Evolutionary conservation across 23 red algal species (phyloP).

Genomic region (Gracilaria gracilis): DNA sequence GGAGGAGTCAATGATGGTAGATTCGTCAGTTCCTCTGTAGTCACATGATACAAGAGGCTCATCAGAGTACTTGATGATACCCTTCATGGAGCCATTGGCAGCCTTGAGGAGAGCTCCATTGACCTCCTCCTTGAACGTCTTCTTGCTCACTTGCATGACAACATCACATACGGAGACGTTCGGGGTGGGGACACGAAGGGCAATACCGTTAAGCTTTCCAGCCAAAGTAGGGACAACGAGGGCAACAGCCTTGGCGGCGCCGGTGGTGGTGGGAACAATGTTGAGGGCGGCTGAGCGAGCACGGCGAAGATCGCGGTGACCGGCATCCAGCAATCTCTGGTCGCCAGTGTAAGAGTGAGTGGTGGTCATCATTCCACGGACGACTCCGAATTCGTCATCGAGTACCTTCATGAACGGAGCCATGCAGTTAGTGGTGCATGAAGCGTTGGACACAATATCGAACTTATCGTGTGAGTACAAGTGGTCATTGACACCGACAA

Average conservation of each 20-base stretch:
- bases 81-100: slow-evolving; percentile 89
- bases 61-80: slow-evolving; percentile 95
- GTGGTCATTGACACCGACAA: slow-evolving; percentile 89
- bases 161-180: slow-evolving; percentile 96
- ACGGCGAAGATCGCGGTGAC: slow-evolving; percentile 95
- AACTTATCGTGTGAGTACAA: slow-evolving; percentile 78
- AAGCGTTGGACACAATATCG: slow-evolving; percentile 95
- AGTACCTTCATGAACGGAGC: slow-evolving; percentile 97
- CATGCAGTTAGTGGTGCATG: slow-evolving; percentile 99
- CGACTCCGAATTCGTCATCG: slow-evolving; percentile 94
- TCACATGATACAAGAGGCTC: slow-evolving; percentile 96
- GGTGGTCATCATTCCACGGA: slow-evolving; percentile 98
- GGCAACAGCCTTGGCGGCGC: slow-evolving; percentile 95
- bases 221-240: slow-evolving; percentile 85
- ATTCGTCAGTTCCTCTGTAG: slow-evolving; percentile 83
- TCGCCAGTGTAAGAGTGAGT: slow-evolving; percentile 98
- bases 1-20: slow-evolving; percentile 90
- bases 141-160: slow-evolving; percentile 89
- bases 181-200: slow-evolving; percentile 95
- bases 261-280: slow-evolving; percentile 98
- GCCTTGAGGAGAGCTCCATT: slow-evolving; percentile 94
- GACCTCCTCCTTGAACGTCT: slow-evolving; percentile 99
- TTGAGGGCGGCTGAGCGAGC: slow-evolving; percentile 92
- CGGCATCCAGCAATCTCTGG: slow-evolving; percentile 93
- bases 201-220: slow-evolving; percentile 97